Evolutionary conservation across 2,329 filamentous ascomycete species (phyloP).

Genomic region (Sporothrix globosa): DNA sequence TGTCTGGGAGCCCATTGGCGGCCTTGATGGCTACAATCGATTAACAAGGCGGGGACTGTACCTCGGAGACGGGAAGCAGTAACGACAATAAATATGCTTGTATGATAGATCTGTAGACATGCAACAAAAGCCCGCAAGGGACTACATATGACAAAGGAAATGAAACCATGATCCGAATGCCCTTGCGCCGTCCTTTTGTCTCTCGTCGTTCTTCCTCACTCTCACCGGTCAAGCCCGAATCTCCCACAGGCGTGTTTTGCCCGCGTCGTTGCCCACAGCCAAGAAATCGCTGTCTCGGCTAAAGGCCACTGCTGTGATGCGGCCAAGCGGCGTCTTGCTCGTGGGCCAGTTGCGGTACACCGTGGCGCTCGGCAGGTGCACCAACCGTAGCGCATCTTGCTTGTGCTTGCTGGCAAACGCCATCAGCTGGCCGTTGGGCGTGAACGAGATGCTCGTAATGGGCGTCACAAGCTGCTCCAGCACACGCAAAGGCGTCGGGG

Average conservation of each 20-base stretch:
- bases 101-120: slow-evolving; percentile 12
- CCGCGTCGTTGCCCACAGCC: slow-evolving; percentile 84
- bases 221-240: slow-evolving; percentile 62
- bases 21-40: slow-evolving; percentile 45
- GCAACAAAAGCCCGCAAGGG: not conserved
- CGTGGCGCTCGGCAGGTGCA: slow-evolving; percentile 88
- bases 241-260: slow-evolving; percentile 90
- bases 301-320: slow-evolving; percentile 76
- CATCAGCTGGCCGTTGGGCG: slow-evolving; percentile 85
- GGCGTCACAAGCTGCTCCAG: slow-evolving; percentile 89
- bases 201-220: not conserved
- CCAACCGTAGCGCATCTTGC: slow-evolving; percentile 82
- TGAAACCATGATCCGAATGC: not conserved
- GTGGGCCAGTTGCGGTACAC: slow-evolving; percentile 98
- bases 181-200: slow-evolving; percentile 12
- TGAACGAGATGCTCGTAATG: slow-evolving; percentile 77
- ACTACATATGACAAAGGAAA: not conserved
- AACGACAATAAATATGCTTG: not conserved
- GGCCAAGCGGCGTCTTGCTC: slow-evolving; percentile 80
- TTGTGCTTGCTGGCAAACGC: slow-evolving; percentile 86
- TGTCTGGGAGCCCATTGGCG: slow-evolving; percentile 47
- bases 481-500: slow-evolving; percentile 70
- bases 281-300: slow-evolving; percentile 68
- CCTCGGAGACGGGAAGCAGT: not conserved
- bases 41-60: not conserved